Percentiles rank a stretch among this genome's conserved stretches.
phyloP scores from a whole-genome alignment of 2,329 filamentous ascomycete genomes.

The Verticillium nonalfalfae region DNA sequence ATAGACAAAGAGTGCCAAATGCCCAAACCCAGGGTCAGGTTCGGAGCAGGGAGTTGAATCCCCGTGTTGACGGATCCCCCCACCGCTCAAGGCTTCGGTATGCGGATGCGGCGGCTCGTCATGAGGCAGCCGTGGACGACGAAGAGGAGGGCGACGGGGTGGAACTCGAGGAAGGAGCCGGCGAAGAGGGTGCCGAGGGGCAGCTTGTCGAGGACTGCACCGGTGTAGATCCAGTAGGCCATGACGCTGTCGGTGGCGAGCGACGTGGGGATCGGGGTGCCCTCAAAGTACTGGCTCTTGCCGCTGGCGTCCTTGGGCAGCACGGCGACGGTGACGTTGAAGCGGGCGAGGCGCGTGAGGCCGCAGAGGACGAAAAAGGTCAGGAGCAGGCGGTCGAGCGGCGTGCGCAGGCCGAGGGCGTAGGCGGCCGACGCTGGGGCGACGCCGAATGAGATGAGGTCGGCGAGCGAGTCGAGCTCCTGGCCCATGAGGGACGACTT shows the following conservation, averaged over 20 bases:
- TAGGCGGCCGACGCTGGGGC: slow-evolving; percentile 85
- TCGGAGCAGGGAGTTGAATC: neutral
- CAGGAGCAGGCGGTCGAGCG: slow-evolving; percentile 72
- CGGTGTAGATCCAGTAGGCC: slow-evolving; percentile 80
- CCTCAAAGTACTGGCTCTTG: slow-evolving; percentile 95
- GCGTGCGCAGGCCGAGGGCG: slow-evolving; percentile 78
- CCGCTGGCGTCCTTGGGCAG: slow-evolving; percentile 88
- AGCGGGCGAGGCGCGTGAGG: slow-evolving; percentile 85
- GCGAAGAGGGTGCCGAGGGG: slow-evolving; percentile 65
- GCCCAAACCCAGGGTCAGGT: neutral
- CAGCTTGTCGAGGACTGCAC: slow-evolving; percentile 73
- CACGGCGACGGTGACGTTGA: slow-evolving; percentile 89
- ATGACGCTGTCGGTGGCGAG: slow-evolving; percentile 75
- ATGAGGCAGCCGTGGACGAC: slow-evolving; percentile 87
- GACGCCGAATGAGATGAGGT: slow-evolving; percentile 93
- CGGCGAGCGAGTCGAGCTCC: slow-evolving; percentile 91
- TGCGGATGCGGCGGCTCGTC: slow-evolving; percentile 91
- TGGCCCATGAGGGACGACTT: slow-evolving; percentile 98
- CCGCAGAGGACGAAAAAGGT: slow-evolving; percentile 92
- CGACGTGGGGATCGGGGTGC: slow-evolving; percentile 90
- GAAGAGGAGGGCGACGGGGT: slow-evolving; percentile 77
- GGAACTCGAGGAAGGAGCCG: slow-evolving; percentile 71
- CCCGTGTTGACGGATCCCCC: neutral
- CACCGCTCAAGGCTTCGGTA: slow-evolving; percentile 73
- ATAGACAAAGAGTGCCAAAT: too few species aligned